These are phyloP conservation scores for Penicillium roqueforti DNA, from an alignment of 495 filamentous ascomycete species.

Conservation along the genomic window DNA sequence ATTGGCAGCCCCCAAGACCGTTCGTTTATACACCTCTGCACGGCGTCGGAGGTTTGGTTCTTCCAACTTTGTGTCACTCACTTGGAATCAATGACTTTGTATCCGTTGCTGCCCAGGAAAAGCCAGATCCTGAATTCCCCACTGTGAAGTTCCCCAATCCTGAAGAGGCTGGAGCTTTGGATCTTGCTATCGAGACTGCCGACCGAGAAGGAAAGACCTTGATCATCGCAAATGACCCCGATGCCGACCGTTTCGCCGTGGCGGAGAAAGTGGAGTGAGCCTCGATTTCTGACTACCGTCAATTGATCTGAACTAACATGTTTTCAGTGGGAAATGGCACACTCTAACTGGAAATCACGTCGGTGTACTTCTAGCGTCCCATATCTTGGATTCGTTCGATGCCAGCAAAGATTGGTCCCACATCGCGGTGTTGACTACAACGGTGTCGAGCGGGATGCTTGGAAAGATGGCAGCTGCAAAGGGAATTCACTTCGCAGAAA, in stretches of 20 bases:
- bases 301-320: neutral
- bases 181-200: conserved; percentile 57
- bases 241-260: conserved; percentile 67
- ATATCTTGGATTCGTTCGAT: conserved; percentile 48
- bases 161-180: conserved; percentile 65
- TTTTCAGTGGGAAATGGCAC: conserved; percentile 49
- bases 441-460: conserved; percentile 66
- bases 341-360: conserved; percentile 67
- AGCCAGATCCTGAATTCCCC: conserved; percentile 65
- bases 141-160: conserved; percentile 70
- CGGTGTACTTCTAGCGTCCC: conserved; percentile 58
- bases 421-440: conserved; percentile 55
- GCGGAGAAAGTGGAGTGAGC: conserved; percentile 56
- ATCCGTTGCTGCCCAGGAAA: conserved; percentile 46
- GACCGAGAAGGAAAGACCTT: conserved; percentile 44
- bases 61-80: conserved; percentile 37
- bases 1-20: conserved; percentile 27
- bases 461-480: conserved; percentile 52
- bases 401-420: conserved; percentile 27
- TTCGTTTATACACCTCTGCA: conserved; percentile 72
- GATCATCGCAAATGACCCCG: conserved; percentile 66
- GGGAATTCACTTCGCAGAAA: conserved; percentile 58
- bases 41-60: conserved; percentile 57
- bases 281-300: neutral
- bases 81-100: conserved; percentile 44